Evolutionary conservation across 108 stramenopile genomes (phyloP).

Genomic region (Schizochytrium sp.): DNA sequence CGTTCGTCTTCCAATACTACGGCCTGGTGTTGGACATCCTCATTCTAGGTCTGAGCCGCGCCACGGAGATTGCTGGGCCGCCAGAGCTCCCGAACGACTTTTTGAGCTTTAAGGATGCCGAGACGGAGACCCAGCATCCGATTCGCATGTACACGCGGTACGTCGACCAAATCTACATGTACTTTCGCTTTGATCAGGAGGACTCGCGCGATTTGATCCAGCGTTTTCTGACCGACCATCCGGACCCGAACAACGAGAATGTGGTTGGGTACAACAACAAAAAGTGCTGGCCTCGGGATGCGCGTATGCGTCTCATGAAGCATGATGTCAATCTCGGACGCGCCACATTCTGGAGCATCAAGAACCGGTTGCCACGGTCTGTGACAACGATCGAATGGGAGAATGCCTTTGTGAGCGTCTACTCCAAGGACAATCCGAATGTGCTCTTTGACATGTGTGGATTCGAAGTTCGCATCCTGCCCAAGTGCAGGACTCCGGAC

Average conservation of each 20-base stretch:
- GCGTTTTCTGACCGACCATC: slow-evolving; percentile 94
- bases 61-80: slow-evolving; percentile 91
- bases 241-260: slow-evolving; percentile 99
- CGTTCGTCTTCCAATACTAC: slow-evolving; percentile 96
- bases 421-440: slow-evolving; percentile 97
- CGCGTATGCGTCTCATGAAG: slow-evolving; percentile 93
- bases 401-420: slow-evolving; percentile 91
- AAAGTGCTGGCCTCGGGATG: slow-evolving; percentile 98
- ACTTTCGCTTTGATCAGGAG: slow-evolving; percentile 85
- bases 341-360: slow-evolving; percentile 96
- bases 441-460: slow-evolving; percentile 96
- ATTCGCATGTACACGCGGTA: slow-evolving; percentile 96
- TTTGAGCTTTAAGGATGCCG: slow-evolving; percentile 82
- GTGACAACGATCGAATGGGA: slow-evolving; percentile 96
- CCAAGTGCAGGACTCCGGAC: slow-evolving; percentile 61
- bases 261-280: slow-evolving; percentile 98
- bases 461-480: slow-evolving; percentile 93
- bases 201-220: slow-evolving; percentile 95
- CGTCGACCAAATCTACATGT: slow-evolving; percentile 90
- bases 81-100: slow-evolving; percentile 94
- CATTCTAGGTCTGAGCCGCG: slow-evolving; percentile 83
- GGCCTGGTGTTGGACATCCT: slow-evolving; percentile 91
- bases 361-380: slow-evolving; percentile 91
- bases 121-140: slow-evolving; percentile 82
- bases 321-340: slow-evolving; percentile 97